Evolutionary conservation across 495 filamentous ascomycete species (phyloP), one percentile per base, ranked within the genome.

Genomic region (Hypoxylon crocopeplum): DNA sequence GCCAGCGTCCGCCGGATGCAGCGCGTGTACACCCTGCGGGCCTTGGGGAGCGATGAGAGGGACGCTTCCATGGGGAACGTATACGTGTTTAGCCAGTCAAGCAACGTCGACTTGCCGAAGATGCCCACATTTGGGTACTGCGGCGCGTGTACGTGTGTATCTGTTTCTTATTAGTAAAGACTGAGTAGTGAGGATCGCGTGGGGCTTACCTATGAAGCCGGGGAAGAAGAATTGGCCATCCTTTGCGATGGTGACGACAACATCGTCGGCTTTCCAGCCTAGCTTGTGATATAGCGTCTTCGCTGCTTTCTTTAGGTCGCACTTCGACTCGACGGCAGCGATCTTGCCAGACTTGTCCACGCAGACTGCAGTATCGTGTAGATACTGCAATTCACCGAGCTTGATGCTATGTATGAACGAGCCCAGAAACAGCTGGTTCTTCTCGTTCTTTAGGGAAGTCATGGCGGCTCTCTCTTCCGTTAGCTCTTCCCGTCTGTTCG

Each of bases 121-220:
- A 98, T 85, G 44, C 93, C 93, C 5, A 84, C 79, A 64, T 98
- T 98, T 50, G 93, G 92, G 68, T 95, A 94, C 77, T 98, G 93
- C 0, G 91, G 83, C 38, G 93, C 93, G 72, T 98, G 93, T 59
- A 96, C 88, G 72, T 98, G 93, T 11, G 93, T 96, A 72, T 98
- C 93, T 91, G 53, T 27, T 12, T 30, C 10, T 32, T 37, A 46
- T 70, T 29, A 40, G 57, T 11, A 38, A 48, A 13, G 64, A 66
- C n/a, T n/a, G n/a, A n/a, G n/a, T n/a, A 42, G 56, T 4, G 10
- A 39, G 20, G 19, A 8, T 53, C 13, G 2, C 34, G 39, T 25
- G 7, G 6, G 7, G 33, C 77, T 34, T 64, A 92, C 90, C 91
- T 37, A 98, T 87, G 69, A 98, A 96, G 11, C 93, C 93, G 0